Evolutionary conservation across 768 basidiomycete species (phyloP).

Genomic region (Boletus rubescentipes): DNA sequence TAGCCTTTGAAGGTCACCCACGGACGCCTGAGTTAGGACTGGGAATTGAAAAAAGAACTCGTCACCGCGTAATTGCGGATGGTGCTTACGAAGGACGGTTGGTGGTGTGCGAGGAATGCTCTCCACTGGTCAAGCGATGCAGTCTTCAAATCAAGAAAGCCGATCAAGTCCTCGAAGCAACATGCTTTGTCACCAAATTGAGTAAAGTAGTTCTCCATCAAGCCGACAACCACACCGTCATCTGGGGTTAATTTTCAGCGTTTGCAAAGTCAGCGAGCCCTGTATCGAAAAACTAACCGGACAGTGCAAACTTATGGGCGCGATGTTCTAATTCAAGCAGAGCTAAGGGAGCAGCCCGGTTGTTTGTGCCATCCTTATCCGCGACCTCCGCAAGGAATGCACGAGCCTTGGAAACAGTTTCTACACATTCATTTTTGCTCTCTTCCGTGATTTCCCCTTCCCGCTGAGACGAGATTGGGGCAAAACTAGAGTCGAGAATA

Average conservation of each 20-base stretch:
- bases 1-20: conserved; percentile 56
- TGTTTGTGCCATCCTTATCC: conserved; percentile 63
- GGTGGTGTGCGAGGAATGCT: conserved; percentile 48
- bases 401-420: conserved; percentile 43
- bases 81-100: conserved; percentile 48
- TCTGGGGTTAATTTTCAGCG: conserved; percentile 37
- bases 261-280: not conserved
- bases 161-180: conserved; percentile 82
- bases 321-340: conserved; percentile 75
- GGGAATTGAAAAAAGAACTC: conserved; percentile 17
- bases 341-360: conserved; percentile 73
- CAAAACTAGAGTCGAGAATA: conserved; percentile 67
- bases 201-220: conserved; percentile 68
- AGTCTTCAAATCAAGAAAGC: conserved; percentile 55
- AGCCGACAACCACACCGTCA: conserved; percentile 38
- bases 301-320: conserved; percentile 45
- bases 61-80: conserved; percentile 6
- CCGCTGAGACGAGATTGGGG: conserved; percentile 31
- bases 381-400: conserved; percentile 57
- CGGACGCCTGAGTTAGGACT: conserved; percentile 41
- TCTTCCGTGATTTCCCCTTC: conserved; percentile 32
- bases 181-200: conserved; percentile 78
- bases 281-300: conserved; percentile 31
- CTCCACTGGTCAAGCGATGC: conserved; percentile 52
- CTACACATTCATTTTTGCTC: conserved; percentile 37